Evolutionary conservation across 208 protist species (phyloP), one percentile per base, ranked within the genome.

Genomic region (Leishmania major): DNA sequence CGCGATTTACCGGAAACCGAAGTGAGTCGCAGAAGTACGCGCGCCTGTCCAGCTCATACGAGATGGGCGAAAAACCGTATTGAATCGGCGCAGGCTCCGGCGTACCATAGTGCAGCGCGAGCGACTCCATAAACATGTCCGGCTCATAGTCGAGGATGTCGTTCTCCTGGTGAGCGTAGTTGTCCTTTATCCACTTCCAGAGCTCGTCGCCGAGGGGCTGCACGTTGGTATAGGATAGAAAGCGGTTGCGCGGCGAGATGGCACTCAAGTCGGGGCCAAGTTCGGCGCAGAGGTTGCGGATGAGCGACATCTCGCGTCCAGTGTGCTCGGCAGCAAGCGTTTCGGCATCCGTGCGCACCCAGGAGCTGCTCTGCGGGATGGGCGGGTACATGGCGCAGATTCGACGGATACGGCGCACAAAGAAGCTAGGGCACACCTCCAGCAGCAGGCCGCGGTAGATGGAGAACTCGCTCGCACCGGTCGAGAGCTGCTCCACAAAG

Each of bases 141-240:
- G 92, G 90, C 47, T 96, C 92, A 57, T 85, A 80, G 67, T 93
- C 88, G 31, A 96, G 80, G 19, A 88, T 82, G 81, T 93, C 86
- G 77, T 80, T 76, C 31, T 88, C 77, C 72, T 79, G 81, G 60
- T 87, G 83, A 40, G 72, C 19, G 60, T 72, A 84, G 64, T 73
- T 59, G 53, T 77, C 78, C 53, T 67, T 76, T n/a, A 91, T 80
- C 73, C 80, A 88, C 15, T 55, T 45, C 75, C 79, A 62, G 15
- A 95, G 75, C 31, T 90, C 80, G 40, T 91, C 77, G 22, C 93
- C 90, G 43, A 62, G 69, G 43, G 87, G 78, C 62, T 87, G 72
- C 66, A 90, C 88, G 74, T 89, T 88, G 77, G 88, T 91, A 71
- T 87, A 82, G 77, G 85, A 96, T 45, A 91, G 77, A 25, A 81